A percentile compares a stretch with the other conserved stretches of the same genome.
Conservation (phyloP, 768 basidiomycete genomes). For the Tubosaeta brunneosetosa region DNA sequence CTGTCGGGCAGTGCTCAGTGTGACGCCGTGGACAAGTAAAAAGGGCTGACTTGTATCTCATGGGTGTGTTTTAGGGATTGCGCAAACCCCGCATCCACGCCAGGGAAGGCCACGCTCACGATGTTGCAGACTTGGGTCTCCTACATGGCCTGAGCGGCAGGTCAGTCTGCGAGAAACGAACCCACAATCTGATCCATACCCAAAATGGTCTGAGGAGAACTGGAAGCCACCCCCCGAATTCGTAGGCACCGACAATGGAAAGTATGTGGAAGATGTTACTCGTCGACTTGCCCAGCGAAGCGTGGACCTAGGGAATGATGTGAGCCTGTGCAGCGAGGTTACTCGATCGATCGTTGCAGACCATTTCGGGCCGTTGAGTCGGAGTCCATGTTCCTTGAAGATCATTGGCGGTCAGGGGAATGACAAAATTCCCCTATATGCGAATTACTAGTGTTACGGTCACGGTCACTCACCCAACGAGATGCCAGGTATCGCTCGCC, state of each 20-base stretch:
- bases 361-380: too few species aligned
- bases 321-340: constrained; percentile 2
- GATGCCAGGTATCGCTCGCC: too few species aligned
- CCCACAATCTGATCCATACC: constrained; percentile 39
- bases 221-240: constrained; percentile 76
- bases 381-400: too few species aligned
- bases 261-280: constrained; percentile 87
- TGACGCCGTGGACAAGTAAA: not conserved
- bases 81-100: constrained; percentile 52
- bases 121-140: constrained; percentile 92
- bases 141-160: constrained; percentile 77
- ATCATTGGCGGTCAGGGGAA: too few species aligned
- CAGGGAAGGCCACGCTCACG: constrained; percentile 73
- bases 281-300: constrained; percentile 68
- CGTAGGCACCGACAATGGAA: constrained; percentile 95
- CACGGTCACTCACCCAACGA: too few species aligned
- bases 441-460: too few species aligned
- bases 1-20: constrained; percentile 36
- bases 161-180: not conserved
- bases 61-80: constrained; percentile 71
- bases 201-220: constrained; percentile 89
- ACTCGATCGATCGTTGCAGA: constrained; percentile 32
- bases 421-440: too few species aligned
- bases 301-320: constrained; percentile 57
- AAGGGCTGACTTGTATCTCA: constrained; percentile 59